These are phyloP conservation scores for Russula ochroleuca DNA, from an alignment of 768 basidiomycete species.

Conservation along the genomic window DNA sequence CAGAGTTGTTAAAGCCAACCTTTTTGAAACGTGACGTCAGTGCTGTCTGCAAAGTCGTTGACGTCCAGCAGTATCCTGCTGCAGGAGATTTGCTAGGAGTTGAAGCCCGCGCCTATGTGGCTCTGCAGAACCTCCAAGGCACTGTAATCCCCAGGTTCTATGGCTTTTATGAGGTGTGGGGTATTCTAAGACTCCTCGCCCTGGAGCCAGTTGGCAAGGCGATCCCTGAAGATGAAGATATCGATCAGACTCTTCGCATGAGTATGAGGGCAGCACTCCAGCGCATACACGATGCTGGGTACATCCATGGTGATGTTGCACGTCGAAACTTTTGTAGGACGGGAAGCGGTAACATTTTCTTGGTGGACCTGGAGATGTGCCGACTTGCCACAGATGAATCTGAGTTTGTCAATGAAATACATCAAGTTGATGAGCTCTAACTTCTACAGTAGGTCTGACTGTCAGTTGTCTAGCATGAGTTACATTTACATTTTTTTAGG, in stretches of 20 bases:
- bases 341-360: not conserved
- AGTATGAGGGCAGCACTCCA: not conserved
- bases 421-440: too few species aligned
- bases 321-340: not conserved
- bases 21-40: not conserved
- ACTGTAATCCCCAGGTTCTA: not conserved
- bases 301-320: not conserved
- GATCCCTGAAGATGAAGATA: not conserved
- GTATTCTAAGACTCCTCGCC: not conserved
- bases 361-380: not conserved
- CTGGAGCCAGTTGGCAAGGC: not conserved
- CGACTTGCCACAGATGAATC: too few species aligned
- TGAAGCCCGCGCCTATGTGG: not conserved
- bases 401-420: too few species aligned
- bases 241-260: not conserved
- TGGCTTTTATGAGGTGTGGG: not conserved
- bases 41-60: not conserved
- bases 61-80: not conserved
- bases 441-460: too few species aligned
- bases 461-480: too few species aligned
- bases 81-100: not conserved
- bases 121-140: not conserved
- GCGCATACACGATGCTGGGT: not conserved
- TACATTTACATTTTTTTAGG: too few species aligned
- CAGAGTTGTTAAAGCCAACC: not conserved